Base-by-base conservation (phyloP, 108 stramenopile genomes). In the Pseudonitzschia delicatissima region DNA sequence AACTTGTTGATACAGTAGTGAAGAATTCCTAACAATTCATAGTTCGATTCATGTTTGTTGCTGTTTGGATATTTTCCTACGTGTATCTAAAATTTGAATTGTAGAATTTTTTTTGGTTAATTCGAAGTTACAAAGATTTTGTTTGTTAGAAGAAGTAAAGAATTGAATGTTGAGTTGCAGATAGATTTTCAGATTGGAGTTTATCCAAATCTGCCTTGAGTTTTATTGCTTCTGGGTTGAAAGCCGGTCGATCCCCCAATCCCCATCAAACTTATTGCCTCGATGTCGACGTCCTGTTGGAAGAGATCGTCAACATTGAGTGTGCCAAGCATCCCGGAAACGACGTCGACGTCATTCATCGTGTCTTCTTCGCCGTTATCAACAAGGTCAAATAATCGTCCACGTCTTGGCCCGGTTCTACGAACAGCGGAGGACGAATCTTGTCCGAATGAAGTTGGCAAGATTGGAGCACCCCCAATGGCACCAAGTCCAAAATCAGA, bases 221-320 rank as follows among this genome's bases (percentile, higher is more conserved):
- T 40, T 40, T 9, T 40, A 26, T 37, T 61, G 13, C 60, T 42
- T 12, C 60, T 15, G 18, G 60, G 60, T n/a, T 39, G 60, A 40
- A 61, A 42, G 0, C 17, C 39, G 4, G 60, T 20, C 18, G 69
- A 42, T 12, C 52, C 65, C 12, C 84, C 84, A 47, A 91, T 87
- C 15, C 88, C 88, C 91, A 87, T 87, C 70, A 92, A 35, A 60
- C 87, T 88, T 39, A 93, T 90, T 15, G 88, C 92, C 74, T 93
- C 92, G 64, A 93, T 88, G 62, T 93, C 87, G 31, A 93, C 77
- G 49, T 93, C 87, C 37, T 78, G 74, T n/a, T 51, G 37, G 66
- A 88, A 93, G 67, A 92, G 61, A n/a, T n/a, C n/a, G 17, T 73
- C 78, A 55, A 81, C 72, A 45, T 76, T 76, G 42, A 93, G 79